Base-by-base conservation (phyloP, 352 stramenopile genomes). In the Phytophthora uliginosa region DNA sequence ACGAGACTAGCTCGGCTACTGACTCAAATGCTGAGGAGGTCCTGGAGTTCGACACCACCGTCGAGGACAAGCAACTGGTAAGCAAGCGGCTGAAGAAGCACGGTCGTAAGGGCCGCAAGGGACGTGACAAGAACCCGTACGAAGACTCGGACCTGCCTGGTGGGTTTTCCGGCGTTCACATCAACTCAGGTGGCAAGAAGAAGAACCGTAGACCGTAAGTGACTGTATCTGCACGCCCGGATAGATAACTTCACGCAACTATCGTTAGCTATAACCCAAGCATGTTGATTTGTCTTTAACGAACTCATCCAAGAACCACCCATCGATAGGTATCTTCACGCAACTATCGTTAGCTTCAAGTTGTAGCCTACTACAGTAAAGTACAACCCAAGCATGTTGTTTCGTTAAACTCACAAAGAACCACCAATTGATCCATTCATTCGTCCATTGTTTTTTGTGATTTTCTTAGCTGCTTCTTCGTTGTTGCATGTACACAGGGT, bases 81-180 rank as follows among this genome's bases (percentile, higher is more conserved):
- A 95, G 88, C 77, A 97, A 97, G 76, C 80, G 90, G 3, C 70
- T 97, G 62, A 96, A 98, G 71, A 95, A 96, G 63, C 98, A 98
- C 82, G 98, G 97, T 10, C 98, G 98, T 65, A 99, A 99, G 78
- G 95, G 95, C 38, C 86, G 94, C 17, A 99, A 99, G 81, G 82
- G 94, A 18, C 86, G 97, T 36, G 97, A 99, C 63, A 98, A 98
- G 76, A 98, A 99, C 80, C 98, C 98, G 40, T 99, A 99, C 79
- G 92, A 96, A 71, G 90, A 97, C 73, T 90, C 84, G 51, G 90
- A 97, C 59, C 33, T 95, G 52, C 85, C 87, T 38, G 74, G 68
- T 38, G 82, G 79, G n/a, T 42, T 78, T 31, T 62, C 69, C 20
- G 81, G 75, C 47, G 77, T 92, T 50, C 86, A 91, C 63, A 89